Percentiles rank a stretch among this genome's conserved stretches.
Evolutionary conservation across 129 eudicot genomes (phyloP).

Genomic region (Logfia minima): DNA sequence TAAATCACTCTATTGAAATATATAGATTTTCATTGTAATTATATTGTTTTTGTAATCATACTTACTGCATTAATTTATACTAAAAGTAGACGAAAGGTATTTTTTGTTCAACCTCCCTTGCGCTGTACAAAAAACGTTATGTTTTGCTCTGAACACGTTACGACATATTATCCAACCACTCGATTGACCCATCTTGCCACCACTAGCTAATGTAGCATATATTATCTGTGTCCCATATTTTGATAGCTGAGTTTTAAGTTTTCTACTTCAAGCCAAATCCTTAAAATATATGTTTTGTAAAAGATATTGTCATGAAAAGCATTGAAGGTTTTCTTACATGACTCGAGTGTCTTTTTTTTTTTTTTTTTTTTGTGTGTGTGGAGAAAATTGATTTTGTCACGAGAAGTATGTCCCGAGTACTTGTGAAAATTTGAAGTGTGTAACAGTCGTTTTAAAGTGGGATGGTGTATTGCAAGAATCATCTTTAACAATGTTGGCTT

Average conservation of each 20-base stretch:
- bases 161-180: neutral
- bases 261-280: neutral
- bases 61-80: neutral
- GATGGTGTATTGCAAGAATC: neutral
- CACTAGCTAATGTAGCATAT: neutral
- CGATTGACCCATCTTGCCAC: neutral
- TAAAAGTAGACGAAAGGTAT: neutral
- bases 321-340: neutral
- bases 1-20: neutral
- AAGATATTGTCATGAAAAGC: neutral
- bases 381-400: neutral
- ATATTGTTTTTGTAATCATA: neutral
- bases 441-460: neutral
- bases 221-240: neutral
- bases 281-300: neutral
- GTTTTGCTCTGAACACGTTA: neutral
- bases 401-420: neutral
- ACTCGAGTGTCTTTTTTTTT: neutral
- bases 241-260: neutral
- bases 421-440: neutral
- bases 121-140: neutral
- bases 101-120: neutral
- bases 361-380: neutral
- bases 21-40: neutral
- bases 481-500: conserved; percentile 10